Percentiles rank a stretch among this genome's conserved stretches.
phyloP scores from a whole-genome alignment of 257 asterid genomes.

The Solanum pimpinellifolium region DNA sequence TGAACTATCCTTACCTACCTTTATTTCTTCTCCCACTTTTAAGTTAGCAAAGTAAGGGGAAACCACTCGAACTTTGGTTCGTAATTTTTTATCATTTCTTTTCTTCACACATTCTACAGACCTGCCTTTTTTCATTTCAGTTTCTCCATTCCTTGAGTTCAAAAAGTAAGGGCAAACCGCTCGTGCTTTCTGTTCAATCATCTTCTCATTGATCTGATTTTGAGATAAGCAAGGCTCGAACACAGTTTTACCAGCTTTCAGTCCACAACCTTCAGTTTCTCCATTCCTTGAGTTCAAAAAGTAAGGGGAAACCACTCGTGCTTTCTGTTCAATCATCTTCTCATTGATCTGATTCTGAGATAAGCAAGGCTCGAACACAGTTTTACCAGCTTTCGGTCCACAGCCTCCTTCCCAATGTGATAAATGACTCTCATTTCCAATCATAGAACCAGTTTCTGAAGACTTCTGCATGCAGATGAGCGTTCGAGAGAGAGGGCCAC shows the following conservation, averaged over 20 bases:
- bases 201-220: neutral
- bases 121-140: neutral
- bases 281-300: neutral
- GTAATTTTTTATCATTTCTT: neutral
- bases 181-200: neutral
- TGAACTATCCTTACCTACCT: neutral
- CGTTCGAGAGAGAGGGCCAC: neutral
- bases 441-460: neutral
- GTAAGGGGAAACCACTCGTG: constrained; percentile 10
- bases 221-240: neutral
- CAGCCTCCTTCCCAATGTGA: neutral
- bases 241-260: neutral
- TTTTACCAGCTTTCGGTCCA: neutral
- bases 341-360: neutral
- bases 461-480: neutral
- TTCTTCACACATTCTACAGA: neutral
- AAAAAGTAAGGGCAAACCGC: constrained; percentile 4
- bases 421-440: neutral
- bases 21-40: neutral
- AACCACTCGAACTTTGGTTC: constrained; percentile 17
- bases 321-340: neutral
- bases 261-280: neutral
- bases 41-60: constrained; percentile 42
- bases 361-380: neutral
- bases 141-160: neutral